Evolutionary conservation across 352 stramenopile genomes (phyloP), one percentile per base, ranked within the genome.

Genomic region (Phytophthora niederhauseri): DNA sequence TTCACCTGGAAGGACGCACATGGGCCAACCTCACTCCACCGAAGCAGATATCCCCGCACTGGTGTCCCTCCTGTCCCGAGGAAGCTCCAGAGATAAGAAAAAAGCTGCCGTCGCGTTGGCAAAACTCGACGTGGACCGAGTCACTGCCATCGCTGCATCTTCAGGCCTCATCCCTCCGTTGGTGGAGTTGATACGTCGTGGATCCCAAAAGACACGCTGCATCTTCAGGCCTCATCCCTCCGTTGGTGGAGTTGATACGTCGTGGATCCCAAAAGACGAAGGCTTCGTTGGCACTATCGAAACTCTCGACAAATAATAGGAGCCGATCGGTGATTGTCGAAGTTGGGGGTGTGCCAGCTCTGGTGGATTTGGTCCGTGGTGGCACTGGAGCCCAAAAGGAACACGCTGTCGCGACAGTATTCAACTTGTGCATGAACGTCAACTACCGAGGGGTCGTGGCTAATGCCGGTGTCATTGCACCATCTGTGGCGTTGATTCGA

Each of bases 271-370:
- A 73, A 17, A 64, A 69, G 31, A 61, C 52, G 6, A 43, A 49
- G 28, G 60, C 53, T n/a, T 20, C 66, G 19, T 38, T 54, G 22
- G 61, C 30, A 24, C 20, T 73, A n/a, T 61, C 46, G 53, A 68
- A 30, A 36, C 41, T 73, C 3, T 69, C 66, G 0, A 34, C n/a
- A 2, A 64, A 57, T 12, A 41, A 15, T 34, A 14, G 24, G 3
- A 60, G 57, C 28, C 48, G 45, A 61, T 6, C 38, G 6, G 7
- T 24, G 26, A 69, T 73, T 26, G 24, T 12, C 2, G 50, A 2
- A 41, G 24, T 28, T 38, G 53, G 53, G 17, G 66, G 53, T 8
- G 64, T 69, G 6, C 52, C 54, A 41, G 14, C 31, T 22, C 46
- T 73, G 6, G 41, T 69, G 9, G 26, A 61, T 12, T 36, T 73